Percentiles rank a stretch among this genome's conserved stretches.
These are phyloP conservation scores for Auriculariales sp. DNA, from an alignment of 768 basidiomycete species.

Conservation along the genomic window DNA sequence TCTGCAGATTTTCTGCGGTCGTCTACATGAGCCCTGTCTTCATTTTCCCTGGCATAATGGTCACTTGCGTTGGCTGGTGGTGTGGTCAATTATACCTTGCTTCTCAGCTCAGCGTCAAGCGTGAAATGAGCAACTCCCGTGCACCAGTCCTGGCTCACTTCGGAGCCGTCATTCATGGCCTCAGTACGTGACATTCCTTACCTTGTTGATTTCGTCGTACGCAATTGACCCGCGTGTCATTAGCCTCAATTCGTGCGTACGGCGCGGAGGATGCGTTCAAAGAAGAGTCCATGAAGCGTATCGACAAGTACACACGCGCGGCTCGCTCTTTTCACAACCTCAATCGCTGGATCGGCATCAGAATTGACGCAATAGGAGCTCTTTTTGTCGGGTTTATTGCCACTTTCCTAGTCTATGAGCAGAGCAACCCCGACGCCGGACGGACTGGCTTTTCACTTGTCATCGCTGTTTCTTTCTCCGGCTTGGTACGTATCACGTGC, in stretches of 20 bases:
- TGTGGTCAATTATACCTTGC: conserved; percentile 38
- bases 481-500: conserved; percentile 5
- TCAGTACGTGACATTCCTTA: conserved; percentile 19
- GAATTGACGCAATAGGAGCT: conserved; percentile 45
- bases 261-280: conserved; percentile 37
- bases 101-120: conserved; percentile 39
- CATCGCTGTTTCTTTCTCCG: conserved; percentile 19
- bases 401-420: conserved; percentile 36
- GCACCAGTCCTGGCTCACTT: conserved; percentile 35
- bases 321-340: conserved; percentile 36
- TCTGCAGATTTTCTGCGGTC: conserved; percentile 28
- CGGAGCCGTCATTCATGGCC: conserved; percentile 42
- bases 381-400: conserved; percentile 41
- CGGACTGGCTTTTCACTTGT: conserved; percentile 25
- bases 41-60: conserved; percentile 26
- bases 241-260: conserved; percentile 47
- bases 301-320: conserved; percentile 36
- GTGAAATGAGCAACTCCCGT: conserved; percentile 36
- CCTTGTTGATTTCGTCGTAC: background rate
- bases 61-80: conserved; percentile 27
- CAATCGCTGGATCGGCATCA: conserved; percentile 35
- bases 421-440: conserved; percentile 22
- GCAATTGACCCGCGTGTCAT: background rate
- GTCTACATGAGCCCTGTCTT: conserved; percentile 31
- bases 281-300: conserved; percentile 29